Percentiles rank a stretch among this genome's conserved stretches.
These are phyloP conservation scores for Suaeda aralocaspica DNA, from an alignment of 148 eudicot species.

Conservation along the genomic window DNA sequence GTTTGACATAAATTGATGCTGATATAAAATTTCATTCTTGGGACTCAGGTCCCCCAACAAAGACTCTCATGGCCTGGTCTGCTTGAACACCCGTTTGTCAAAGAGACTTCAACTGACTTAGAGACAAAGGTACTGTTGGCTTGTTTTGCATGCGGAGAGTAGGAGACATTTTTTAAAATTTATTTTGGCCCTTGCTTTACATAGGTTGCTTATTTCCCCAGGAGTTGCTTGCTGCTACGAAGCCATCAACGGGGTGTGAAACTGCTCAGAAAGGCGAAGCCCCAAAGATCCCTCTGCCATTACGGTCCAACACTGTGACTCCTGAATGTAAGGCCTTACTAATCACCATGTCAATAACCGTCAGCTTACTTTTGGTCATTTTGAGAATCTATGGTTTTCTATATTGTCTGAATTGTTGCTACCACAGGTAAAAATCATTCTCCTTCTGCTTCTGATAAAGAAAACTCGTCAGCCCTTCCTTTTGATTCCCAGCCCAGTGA, in stretches of 20 bases:
- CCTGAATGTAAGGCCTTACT: conserved; percentile 53
- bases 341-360: conserved; percentile 2
- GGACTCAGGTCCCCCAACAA: conserved; percentile 72
- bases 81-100: conserved; percentile 89
- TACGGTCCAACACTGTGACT: conserved; percentile 33
- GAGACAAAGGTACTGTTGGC: conserved; percentile 39
- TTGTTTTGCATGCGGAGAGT: conserved; percentile 10
- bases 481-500: conserved; percentile 31
- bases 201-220: conserved; percentile 24
- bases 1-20: conserved; percentile 3
- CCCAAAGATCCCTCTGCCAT: conserved; percentile 36
- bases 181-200: background rate
- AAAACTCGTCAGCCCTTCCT: conserved; percentile 24
- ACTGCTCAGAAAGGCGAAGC: conserved; percentile 48
- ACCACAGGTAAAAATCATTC: conserved; percentile 33
- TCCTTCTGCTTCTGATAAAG: conserved; percentile 29
- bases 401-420: conserved; percentile 7
- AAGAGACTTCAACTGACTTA: conserved; percentile 47
- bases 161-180: background rate
- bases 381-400: background rate
- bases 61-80: conserved; percentile 94
- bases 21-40: conserved; percentile 20
- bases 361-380: conserved; percentile 7
- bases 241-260: conserved; percentile 41
- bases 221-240: conserved; percentile 49